A percentile compares a stretch with the other conserved stretches of the same genome.
Conservation (phyloP, 495 filamentous ascomycete species). For the Aspergillus bridgeri region DNA sequence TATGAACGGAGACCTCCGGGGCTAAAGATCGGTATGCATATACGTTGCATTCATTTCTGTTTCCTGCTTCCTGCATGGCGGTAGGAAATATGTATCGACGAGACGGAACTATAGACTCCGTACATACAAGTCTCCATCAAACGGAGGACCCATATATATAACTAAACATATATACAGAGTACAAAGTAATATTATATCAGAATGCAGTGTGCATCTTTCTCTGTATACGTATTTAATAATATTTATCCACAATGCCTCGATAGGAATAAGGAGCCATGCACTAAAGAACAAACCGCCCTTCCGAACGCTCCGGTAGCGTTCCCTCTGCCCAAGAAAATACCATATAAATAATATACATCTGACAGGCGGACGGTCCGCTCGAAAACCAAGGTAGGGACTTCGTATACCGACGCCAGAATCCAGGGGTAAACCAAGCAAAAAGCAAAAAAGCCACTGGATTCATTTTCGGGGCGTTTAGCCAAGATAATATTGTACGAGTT, state of each 20-base stretch:
- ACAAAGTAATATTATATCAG: too few species aligned
- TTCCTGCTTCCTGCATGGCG: background rate
- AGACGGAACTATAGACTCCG: background rate
- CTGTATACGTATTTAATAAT: too few species aligned
- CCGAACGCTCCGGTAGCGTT: background rate
- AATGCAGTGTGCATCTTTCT: too few species aligned
- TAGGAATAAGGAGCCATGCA: background rate
- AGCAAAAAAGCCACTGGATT: background rate
- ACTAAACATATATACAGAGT: too few species aligned
- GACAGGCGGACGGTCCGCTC: background rate
- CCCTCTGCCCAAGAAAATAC: too few species aligned
- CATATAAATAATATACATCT: background rate
- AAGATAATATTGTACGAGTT: too few species aligned
- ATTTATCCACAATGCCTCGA: background rate
- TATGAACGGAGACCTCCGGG: background rate
- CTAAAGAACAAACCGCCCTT: background rate
- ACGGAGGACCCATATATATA: too few species aligned
- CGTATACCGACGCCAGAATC: background rate
- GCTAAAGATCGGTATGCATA: background rate
- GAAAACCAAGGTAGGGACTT: too few species aligned
- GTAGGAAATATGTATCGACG: background rate
- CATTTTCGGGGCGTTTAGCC: background rate
- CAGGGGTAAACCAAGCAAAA: background rate
- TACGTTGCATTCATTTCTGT: background rate
- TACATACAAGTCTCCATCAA: background rate